Evolutionary conservation across 495 filamentous ascomycete species (phyloP).

Genomic region (Aspergillus ostianus): DNA sequence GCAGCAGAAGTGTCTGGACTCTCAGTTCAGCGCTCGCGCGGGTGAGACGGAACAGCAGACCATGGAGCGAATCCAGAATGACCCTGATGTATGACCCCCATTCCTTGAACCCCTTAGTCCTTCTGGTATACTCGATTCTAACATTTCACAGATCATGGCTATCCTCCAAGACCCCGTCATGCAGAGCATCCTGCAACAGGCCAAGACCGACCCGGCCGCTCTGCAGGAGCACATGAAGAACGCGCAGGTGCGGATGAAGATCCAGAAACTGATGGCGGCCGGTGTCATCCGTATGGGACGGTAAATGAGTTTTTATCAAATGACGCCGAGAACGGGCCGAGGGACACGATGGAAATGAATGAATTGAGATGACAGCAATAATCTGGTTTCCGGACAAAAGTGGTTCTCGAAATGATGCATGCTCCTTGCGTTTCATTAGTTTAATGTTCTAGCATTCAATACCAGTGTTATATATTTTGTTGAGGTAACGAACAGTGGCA

Average conservation of each 20-base stretch:
- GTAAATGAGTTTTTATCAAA: constrained; percentile 28
- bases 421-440: constrained; percentile 10
- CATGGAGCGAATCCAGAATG: constrained; percentile 82
- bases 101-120: neutral
- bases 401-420: constrained; percentile 14
- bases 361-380: constrained; percentile 10
- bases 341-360: constrained; percentile 5
- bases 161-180: constrained; percentile 95
- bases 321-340: neutral
- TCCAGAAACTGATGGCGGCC: constrained; percentile 88
- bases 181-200: constrained; percentile 95
- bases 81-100: constrained; percentile 73
- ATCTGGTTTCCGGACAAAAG: constrained; percentile 8
- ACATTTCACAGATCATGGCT: constrained; percentile 66
- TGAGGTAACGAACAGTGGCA: no score
- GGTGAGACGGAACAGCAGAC: constrained; percentile 98
- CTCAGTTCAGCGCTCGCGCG: constrained; percentile 83
- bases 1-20: constrained; percentile 88
- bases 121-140: constrained; percentile 26
- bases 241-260: constrained; percentile 73
- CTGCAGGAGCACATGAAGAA: constrained; percentile 98
- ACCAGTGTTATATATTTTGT: constrained; percentile 3
- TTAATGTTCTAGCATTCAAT: constrained; percentile 9
- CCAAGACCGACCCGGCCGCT: constrained; percentile 87
- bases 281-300: constrained; percentile 85